Evolutionary conservation across 352 stramenopile species (phyloP), one percentile per base, ranked within the genome.

Genomic region (Thraustochytrium striatum): DNA sequence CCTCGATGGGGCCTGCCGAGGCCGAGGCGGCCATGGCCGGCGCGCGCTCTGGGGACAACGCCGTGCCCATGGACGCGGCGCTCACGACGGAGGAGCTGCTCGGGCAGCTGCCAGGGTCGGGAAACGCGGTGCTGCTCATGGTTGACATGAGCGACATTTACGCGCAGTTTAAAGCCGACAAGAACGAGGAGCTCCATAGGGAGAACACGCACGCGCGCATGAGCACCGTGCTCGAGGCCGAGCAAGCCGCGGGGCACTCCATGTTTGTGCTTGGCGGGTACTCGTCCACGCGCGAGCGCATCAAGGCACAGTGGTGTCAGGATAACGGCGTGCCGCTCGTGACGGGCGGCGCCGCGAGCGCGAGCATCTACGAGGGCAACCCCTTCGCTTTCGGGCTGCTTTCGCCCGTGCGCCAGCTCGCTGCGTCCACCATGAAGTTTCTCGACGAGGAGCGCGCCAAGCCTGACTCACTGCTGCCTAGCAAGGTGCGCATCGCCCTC

Each of bases 361-460:
- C 43, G 30, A 47, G 41, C 36, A 75, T 75, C 43, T 75, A 21
- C 21, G 65, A 38, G 16, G 35, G 50, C n/a, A 28, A 5, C 7
- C 28, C 65, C 3, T 75, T 44, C 52, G 65, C 65, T 5, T 75
- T 43, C 36, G 65, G 65, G 5, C 28, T 75, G 30, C 25, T 75
- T 0, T 75, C 65, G 2, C 52, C 65, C 28, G 50, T 38, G 5
- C 38, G 2, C 0, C 44, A 32, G 25, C 50, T 75, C 11, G 65
- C 32, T 8, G 7, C 21, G 50, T 55, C 32, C 25, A 75, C 65
- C 3, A 75, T 75, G 65, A 30, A 39, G 11, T 75, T 75, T 39
- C 30, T 75, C 2, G 9, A 70, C 16, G 11, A 19, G 25, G 44
- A 61, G 44, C 61, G 25, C 0, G 8, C 35, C n/a, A 72, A 39